Evolutionary conservation across 768 basidiomycete genomes (phyloP), one percentile per base, ranked within the genome.

Genomic region (Pulveroboletus sp.): DNA sequence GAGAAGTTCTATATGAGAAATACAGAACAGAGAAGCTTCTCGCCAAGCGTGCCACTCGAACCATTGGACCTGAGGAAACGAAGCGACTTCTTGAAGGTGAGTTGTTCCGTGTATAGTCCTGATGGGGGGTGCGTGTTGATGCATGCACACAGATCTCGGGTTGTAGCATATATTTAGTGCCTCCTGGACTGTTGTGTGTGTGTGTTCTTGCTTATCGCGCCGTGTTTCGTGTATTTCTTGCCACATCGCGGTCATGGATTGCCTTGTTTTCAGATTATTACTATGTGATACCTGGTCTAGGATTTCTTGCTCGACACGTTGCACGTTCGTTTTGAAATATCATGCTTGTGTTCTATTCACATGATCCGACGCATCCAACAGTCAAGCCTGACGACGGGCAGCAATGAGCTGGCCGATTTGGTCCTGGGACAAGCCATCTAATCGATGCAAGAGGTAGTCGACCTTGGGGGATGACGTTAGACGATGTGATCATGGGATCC

Each of bases 11-110:
- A 68, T 97, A 97, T 66, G 94, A 97, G 74, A 85, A 85, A 59
- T 97, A 86, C 69, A 77, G 94, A 62, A 94, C 90, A 2, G 91
- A 93, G 73, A 92, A 92, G 69, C 79, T 94, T 47, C 80, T 94
- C 17, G 90, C 88, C 38, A 79, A 89, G 55, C 85, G 91, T 54
- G 90, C 87, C 19, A 92, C 90, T 19, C 77, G 79, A 58, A 78
- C 82, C 55, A 90, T 92, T 57, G 81, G 83, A 45, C 84, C 88
- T 43, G 84, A 83, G 55, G 80, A 90, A 61, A 74, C 83, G 57
- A 79, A 82, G 58, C 78, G 83, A 59, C 70, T 93, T 61, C 66
- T 92, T 57, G 77, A 87, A 76, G 87, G 89, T 87, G 49, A 34
- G 77, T 58, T 33, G 24, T 40, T 49, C 50, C 51, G 42, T 46